Base-by-base conservation (phyloP, 108 stramenopile species). In the Cyclostephanos tholiformis region DNA sequence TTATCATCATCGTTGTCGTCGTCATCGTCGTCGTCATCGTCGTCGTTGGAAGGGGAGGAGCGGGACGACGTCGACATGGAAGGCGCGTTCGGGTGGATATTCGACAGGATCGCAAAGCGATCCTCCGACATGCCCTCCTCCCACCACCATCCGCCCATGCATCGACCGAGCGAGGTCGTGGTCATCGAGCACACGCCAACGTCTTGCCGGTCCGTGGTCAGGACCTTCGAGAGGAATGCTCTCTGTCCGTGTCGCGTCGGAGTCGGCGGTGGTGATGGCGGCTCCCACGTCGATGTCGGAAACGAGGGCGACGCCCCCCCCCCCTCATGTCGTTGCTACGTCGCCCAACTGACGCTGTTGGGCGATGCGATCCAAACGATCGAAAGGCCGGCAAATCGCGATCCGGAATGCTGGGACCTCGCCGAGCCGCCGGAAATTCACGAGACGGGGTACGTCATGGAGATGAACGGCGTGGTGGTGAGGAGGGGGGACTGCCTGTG, bases 321-420 rank as follows among this genome's bases (percentile, higher is more conserved):
- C 14, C 14, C 43, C 13, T 2, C 29, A 0, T 82, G 75, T 51
- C 13, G 36, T 23, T 89, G 85, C 55, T 90, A 82, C 69, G 81
- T 90, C n/a, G 92, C 89, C 11, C 76, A 74, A 16, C 30, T 93
- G 11, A 84, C 89, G 17, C 52, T 93, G 17, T 39, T 69, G 30
- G 65, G 61, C 48, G 52, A 75, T 38, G 66, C 83, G 17, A 65
- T 89, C 57, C 78, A 85, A 53, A 67, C 74, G 52, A 63, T 84
- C 8, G 87, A 93, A 72, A 82, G 82, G 65, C 92, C 92, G 2
- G 75, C 75, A 43, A 7, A 30, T 81, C 89, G 92, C 10, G 59
- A 75, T 32, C 64, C 78, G 2, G 82, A 82, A 46, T 88, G 89
- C 49, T 91, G 88, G 85, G 84, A 88, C 57, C 50, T 89, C 11